Evolutionary conservation across 2,329 filamentous ascomycete species (phyloP).

Genomic region (Clarireedia paspali): DNA sequence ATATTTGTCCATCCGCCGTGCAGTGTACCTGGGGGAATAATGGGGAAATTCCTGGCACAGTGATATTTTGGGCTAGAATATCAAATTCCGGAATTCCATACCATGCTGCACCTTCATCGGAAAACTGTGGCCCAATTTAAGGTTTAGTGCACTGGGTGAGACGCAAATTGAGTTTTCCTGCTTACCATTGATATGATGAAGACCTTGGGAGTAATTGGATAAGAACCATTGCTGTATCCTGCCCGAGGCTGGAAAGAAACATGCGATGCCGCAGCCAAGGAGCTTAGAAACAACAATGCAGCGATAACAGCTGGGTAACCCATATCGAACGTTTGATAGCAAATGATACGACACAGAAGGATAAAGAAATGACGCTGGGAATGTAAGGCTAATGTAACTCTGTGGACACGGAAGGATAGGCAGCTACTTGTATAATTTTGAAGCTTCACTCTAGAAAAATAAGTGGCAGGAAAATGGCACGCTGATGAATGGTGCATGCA

Average conservation of each 20-base stretch:
- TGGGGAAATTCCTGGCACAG: constrained; percentile 53
- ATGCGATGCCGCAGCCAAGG: neutral
- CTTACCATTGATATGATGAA: constrained; percentile 5
- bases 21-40: constrained; percentile 55
- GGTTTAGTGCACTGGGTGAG: constrained; percentile 20
- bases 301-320: neutral
- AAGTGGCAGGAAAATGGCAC: too few species aligned
- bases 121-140: neutral
- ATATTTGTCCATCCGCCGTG: constrained; percentile 48
- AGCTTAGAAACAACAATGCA: neutral
- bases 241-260: neutral
- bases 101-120: constrained; percentile 36
- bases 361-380: too few species aligned
- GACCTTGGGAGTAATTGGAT: constrained; percentile 30
- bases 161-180: neutral
- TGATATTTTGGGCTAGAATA: constrained; percentile 47
- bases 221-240: neutral
- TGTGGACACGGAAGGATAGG: neutral
- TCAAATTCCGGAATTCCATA: constrained; percentile 37
- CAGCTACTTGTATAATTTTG: neutral
- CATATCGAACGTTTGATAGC: neutral
- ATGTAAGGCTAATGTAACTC: neutral
- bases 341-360: neutral
- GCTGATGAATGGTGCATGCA: too few species aligned
- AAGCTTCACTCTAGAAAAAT: too few species aligned